phyloP scores from a whole-genome alignment of 2,329 filamentous ascomycete genomes.

The Teratosphaeriaceae sp. region DNA sequence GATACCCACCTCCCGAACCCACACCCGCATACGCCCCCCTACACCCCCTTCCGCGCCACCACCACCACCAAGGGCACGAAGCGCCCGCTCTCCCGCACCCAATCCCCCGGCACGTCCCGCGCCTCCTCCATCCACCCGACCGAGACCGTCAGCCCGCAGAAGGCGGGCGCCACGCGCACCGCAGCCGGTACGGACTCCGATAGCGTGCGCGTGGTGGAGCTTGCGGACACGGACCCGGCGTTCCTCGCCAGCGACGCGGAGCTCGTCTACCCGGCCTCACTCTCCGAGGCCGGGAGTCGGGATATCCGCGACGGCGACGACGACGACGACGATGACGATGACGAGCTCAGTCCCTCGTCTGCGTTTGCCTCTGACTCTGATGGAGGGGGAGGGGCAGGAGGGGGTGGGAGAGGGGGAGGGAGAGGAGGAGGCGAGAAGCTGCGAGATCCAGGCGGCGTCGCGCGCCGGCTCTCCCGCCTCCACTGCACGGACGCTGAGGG shows the following conservation, averaged over 20 bases:
- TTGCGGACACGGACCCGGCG: conserved; percentile 30
- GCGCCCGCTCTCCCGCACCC: conserved; percentile 16
- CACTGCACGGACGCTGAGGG: conserved; percentile 19
- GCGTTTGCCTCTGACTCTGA: conserved; percentile 11
- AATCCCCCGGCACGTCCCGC: conserved; percentile 23
- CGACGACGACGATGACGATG: conserved; percentile 16
- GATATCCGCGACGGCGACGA: conserved; percentile 9
- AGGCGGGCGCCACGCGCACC: conserved; percentile 19
- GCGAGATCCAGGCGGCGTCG: conserved; percentile 11
- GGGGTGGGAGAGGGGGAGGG: conserved; percentile 11
- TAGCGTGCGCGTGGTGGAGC: conserved; percentile 38
- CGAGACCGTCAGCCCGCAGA: conserved; percentile 28
- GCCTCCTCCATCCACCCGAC: conserved; percentile 32
- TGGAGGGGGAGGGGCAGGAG: conserved; percentile 19
- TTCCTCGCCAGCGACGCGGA: conserved; percentile 38
- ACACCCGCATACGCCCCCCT: conserved; percentile 23
- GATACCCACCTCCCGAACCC: conserved; percentile 3
- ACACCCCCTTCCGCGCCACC: conserved; percentile 21
- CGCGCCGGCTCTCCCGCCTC: conserved; percentile 16
- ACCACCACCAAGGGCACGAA: conserved; percentile 20
- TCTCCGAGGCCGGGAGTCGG: conserved; percentile 37
- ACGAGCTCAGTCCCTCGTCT: conserved; percentile 11
- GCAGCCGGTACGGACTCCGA: conserved; percentile 12
- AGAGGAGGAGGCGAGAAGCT: too few relatives aligned
- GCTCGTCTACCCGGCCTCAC: conserved; percentile 38